Conservation (phyloP, 768 basidiomycete genomes). For the Imleria badia region DNA sequence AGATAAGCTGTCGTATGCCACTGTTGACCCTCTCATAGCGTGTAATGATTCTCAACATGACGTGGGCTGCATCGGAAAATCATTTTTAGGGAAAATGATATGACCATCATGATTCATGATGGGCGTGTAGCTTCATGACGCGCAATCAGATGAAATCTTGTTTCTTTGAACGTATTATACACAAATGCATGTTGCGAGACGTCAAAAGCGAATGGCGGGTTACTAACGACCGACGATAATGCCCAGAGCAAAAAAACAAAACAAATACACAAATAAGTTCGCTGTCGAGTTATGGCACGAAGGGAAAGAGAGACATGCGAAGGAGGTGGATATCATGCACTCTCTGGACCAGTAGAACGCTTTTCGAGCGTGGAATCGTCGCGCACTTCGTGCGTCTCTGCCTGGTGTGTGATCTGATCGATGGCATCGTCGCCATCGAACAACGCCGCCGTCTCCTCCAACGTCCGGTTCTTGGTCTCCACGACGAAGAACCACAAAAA, state of each 20-base stretch:
- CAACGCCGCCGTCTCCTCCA: conserved; percentile 80
- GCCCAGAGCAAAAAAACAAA: not conserved
- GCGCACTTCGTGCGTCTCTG: conserved; percentile 16
- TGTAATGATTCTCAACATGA: too few relatives aligned
- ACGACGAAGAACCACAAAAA: conserved; percentile 68
- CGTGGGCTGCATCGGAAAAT: not conserved
- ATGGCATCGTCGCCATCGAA: conserved; percentile 70
- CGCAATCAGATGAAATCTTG: not conserved
- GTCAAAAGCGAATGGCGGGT: not conserved
- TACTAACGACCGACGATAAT: not conserved
- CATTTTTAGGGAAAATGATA: not conserved
- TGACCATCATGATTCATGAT: not conserved
- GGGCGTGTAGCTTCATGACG: not conserved
- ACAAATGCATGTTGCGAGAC: not conserved
- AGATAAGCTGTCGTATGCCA: not conserved
- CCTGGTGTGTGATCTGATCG: conserved; percentile 32
- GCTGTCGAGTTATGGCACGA: not conserved
- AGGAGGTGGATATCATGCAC: conserved; percentile 4
- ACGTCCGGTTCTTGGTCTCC: conserved; percentile 70
- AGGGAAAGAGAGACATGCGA: not conserved
- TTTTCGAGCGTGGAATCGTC: conserved; percentile 24
- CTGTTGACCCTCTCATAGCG: not conserved
- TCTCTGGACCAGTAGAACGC: not conserved
- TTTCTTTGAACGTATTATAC: not conserved
- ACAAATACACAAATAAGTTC: not conserved